These are phyloP conservation scores for Asterionellopsis glacialis DNA, from an alignment of 108 stramenopile genomes.

Conservation along the genomic window DNA sequence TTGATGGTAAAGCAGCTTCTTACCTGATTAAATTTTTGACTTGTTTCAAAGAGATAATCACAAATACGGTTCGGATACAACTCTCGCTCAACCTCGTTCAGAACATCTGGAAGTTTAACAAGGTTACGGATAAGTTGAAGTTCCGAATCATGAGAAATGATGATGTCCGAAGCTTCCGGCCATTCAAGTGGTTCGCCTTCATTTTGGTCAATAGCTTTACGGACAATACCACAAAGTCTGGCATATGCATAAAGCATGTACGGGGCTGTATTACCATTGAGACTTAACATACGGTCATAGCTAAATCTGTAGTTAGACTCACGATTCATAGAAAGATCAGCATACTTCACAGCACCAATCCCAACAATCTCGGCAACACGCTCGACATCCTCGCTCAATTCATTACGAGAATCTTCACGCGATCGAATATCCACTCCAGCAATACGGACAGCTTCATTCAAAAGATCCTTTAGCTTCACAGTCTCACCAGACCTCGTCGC, in stretches of 20 bases:
- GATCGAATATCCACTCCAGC: constrained; percentile 76
- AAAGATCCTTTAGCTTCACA: constrained; percentile 94
- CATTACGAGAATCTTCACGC: constrained; percentile 47
- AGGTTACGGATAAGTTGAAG: constrained; percentile 84
- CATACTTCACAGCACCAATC: constrained; percentile 98
- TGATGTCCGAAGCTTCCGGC: constrained; percentile 68
- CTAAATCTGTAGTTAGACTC: constrained; percentile 96
- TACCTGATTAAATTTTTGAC: constrained; percentile 81
- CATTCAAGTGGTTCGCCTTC: constrained; percentile 52
- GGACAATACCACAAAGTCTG: constrained; percentile 90
- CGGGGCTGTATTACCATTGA: constrained; percentile 98
- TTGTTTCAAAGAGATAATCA: constrained; percentile 90
- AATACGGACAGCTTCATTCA: constrained; percentile 91
- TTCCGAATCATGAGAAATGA: constrained; percentile 83
- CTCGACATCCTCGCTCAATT: constrained; percentile 44
- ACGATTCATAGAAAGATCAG: constrained; percentile 95
- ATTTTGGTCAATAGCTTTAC: constrained; percentile 77
- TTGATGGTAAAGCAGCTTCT: not conserved
- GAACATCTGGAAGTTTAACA: constrained; percentile 66
- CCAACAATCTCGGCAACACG: constrained; percentile 82
- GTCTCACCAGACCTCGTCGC: constrained; percentile 96
- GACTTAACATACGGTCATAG: constrained; percentile 97
- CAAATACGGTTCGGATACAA: constrained; percentile 93
- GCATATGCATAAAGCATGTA: constrained; percentile 99
- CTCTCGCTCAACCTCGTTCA: constrained; percentile 84